These are phyloP conservation scores for Suillus variegatus DNA, from an alignment of 768 basidiomycete species.

Conservation along the genomic window DNA sequence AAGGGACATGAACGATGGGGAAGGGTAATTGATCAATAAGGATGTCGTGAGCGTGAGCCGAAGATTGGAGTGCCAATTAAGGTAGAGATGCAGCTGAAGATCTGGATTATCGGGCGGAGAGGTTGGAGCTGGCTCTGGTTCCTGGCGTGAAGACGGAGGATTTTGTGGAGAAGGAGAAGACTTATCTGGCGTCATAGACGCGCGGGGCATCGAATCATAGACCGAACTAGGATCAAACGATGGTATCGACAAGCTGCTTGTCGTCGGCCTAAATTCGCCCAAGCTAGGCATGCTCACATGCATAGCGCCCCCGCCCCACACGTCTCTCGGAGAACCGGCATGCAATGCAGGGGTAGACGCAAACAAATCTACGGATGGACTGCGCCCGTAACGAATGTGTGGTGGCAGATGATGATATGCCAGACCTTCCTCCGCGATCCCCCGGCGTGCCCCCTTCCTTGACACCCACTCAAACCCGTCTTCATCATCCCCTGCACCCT, in stretches of 20 bases:
- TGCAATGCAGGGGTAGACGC: constrained; percentile 52
- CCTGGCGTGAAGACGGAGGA: constrained; percentile 15
- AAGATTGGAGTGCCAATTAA: constrained; percentile 87
- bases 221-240: constrained; percentile 22
- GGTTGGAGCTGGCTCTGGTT: constrained; percentile 28
- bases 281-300: constrained; percentile 40
- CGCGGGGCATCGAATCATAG: constrained; percentile 15
- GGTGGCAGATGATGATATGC: constrained; percentile 74
- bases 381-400: constrained; percentile 66
- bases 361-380: constrained; percentile 59
- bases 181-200: constrained; percentile 17
- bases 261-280: constrained; percentile 34
- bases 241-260: constrained; percentile 11
- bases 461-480: constrained; percentile 86
- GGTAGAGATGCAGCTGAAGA: constrained; percentile 84
- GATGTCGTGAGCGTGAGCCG: constrained; percentile 90
- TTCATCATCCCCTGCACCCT: constrained; percentile 62
- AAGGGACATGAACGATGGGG: constrained; percentile 93
- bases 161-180: constrained; percentile 16
- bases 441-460: constrained; percentile 56
- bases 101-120: constrained; percentile 51
- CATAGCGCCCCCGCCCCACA: constrained; percentile 39
- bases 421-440: constrained; percentile 50
- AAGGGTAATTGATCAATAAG: constrained; percentile 95
- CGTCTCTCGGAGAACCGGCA: constrained; percentile 39